Base-by-base conservation (phyloP, 2,329 filamentous ascomycete species). In the Myriangium duriaei region DNA sequence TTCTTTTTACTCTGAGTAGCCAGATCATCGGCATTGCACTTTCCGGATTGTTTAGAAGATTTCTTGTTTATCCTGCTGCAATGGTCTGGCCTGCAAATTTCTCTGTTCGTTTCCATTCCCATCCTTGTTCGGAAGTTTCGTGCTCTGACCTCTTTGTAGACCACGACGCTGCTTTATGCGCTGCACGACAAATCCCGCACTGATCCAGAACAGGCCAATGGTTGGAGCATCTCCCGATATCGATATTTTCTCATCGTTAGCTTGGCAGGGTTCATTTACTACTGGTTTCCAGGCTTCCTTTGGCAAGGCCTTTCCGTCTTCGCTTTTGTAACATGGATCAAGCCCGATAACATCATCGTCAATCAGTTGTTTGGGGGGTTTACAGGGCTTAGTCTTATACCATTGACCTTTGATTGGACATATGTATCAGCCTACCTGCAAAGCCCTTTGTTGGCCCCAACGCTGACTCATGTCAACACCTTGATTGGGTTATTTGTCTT, bases 81-180 rank as follows among this genome's bases (percentile, higher is more conserved):
- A 92, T 92, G 84, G 85, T 92, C 34, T 93, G 85, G 85, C 85
- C 85, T 0, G 78, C 80, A n/a, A 91, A 84, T 0, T 65, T 93
- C 41, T 2, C 79, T 81, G 52, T 88, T 86, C 83, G 91, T 91
- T 53, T 79, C 76, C 28, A n/a, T n/a, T n/a, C n/a, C n/a, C n/a
- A n/a, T n/a, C n/a, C n/a, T n/a, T n/a, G n/a, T n/a, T n/a, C n/a
- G n/a, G n/a, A n/a, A n/a, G n/a, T n/a, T n/a, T n/a, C n/a, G n/a
- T n/a, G n/a, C n/a, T n/a, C n/a, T n/a, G n/a, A n/a, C n/a, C n/a
- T n/a, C n/a, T n/a, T n/a, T n/a, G n/a, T n/a, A n/a, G n/a, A n/a
- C n/a, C n/a, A n/a, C n/a, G n/a, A n/a, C n/a, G 34, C n/a, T n/a
- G n/a, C n/a, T 44, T 35, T 44, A 44, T 3, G 87, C 84, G 0